phyloP scores from a whole-genome alignment of 805 yeast species.

The Candida golubevii region DNA sequence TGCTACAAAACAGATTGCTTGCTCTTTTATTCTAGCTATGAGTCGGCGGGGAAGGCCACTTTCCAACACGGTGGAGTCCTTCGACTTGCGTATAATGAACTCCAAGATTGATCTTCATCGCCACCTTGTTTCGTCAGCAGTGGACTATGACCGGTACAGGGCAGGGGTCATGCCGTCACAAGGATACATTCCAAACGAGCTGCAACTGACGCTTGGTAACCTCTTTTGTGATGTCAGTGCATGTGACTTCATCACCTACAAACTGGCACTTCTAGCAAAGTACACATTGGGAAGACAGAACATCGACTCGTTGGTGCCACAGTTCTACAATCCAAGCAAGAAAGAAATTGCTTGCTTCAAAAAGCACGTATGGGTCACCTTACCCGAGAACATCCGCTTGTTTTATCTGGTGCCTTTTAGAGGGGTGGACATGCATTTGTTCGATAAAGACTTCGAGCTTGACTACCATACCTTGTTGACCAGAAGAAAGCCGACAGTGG shows the following conservation, averaged over 20 bases:
- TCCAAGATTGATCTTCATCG: constrained; percentile 9
- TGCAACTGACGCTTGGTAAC: constrained; percentile 3
- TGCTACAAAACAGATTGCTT: no score
- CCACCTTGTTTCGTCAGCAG: constrained; percentile 2
- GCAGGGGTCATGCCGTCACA: constrained; percentile 7
- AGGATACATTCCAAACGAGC: constrained; percentile 1
- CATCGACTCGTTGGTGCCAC: constrained; percentile 10
- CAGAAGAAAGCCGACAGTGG: not conserved
- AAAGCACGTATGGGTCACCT: not conserved
- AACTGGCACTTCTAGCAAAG: constrained; percentile 8
- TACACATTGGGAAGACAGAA: constrained; percentile 6
- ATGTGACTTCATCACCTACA: constrained; percentile 9
- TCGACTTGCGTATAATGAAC: constrained; percentile 10
- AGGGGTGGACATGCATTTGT: not conserved
- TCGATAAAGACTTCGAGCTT: constrained; percentile 2
- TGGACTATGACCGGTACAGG: constrained; percentile 13
- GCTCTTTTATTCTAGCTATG: constrained; percentile 5
- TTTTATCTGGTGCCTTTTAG: not conserved
- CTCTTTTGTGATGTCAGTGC: constrained; percentile 9
- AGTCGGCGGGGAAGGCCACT: constrained; percentile 9
- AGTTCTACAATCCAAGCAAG: constrained; percentile 7
- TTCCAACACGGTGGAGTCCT: constrained; percentile 5
- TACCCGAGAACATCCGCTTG: constrained; percentile 1
- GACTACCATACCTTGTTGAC: constrained; percentile 4
- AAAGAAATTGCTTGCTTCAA: constrained; percentile 6